Percentiles rank a stretch among this genome's conserved stretches.
These are phyloP conservation scores for Puccinellia tenuiflora DNA, from an alignment of 176 grass and related monocot species.

Conservation along the genomic window DNA sequence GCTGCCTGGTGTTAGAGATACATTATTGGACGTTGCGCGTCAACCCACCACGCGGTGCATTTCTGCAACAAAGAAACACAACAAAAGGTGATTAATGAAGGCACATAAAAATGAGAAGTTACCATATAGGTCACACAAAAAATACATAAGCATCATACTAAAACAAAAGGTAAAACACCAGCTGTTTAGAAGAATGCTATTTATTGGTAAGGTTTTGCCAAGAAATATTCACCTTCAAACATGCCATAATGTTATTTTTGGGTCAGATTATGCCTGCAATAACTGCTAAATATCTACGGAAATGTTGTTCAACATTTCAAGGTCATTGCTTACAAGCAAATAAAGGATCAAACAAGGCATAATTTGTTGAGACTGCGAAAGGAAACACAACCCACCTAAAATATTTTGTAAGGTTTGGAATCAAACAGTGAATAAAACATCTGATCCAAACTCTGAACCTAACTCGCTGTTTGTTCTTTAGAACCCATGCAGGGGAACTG, in stretches of 20 bases:
- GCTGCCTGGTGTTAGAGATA: conserved; percentile 41
- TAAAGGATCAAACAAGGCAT: neutral
- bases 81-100: neutral
- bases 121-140: neutral
- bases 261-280: neutral
- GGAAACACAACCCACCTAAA: neutral
- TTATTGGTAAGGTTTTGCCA: neutral
- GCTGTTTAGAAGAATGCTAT: neutral
- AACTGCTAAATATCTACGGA: neutral
- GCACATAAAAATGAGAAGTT: neutral
- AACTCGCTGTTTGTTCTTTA: neutral
- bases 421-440: neutral
- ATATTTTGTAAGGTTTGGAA: neutral
- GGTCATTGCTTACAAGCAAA: neutral
- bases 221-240: neutral
- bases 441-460: neutral
- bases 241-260: neutral
- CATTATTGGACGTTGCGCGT: conserved; percentile 43
- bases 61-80: conserved; percentile 43
- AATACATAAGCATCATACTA: neutral
- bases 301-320: neutral
- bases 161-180: neutral
- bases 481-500: neutral
- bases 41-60: conserved; percentile 46
- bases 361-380: too few species aligned